Percentiles rank a stretch among this genome's conserved stretches.
Evolutionary conservation across 2,329 filamentous ascomycete genomes (phyloP).

Genomic region (Fusarium piperis): DNA sequence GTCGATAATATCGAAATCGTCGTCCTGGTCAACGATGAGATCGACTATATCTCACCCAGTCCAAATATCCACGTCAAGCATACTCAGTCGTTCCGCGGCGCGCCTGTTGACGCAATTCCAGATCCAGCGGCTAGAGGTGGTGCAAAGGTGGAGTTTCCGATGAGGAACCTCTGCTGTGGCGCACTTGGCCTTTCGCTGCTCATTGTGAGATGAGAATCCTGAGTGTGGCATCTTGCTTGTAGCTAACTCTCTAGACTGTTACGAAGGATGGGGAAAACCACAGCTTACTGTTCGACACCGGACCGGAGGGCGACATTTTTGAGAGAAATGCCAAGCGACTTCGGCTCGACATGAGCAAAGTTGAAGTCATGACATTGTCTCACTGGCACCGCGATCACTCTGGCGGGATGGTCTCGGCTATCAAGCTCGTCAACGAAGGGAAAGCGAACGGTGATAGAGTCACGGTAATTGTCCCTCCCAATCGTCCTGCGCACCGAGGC

Average conservation of each 20-base stretch:
- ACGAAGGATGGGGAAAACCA: constrained; percentile 55
- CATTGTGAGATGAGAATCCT: constrained; percentile 52
- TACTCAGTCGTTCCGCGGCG: constrained; percentile 53
- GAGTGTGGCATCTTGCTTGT: not conserved
- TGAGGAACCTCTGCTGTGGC: constrained; percentile 62
- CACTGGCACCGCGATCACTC: constrained; percentile 67
- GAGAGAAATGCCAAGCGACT: constrained; percentile 57
- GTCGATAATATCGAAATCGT: constrained; percentile 54
- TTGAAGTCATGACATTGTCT: constrained; percentile 60
- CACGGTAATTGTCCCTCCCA: constrained; percentile 61
- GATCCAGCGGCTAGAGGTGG: constrained; percentile 49
- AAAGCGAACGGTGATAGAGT: constrained; percentile 42
- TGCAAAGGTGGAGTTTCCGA: constrained; percentile 55
- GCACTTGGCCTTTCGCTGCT: constrained; percentile 64
- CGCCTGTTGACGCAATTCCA: constrained; percentile 50
- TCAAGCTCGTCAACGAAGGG: constrained; percentile 57
- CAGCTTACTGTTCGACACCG: constrained; percentile 53
- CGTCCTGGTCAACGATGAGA: constrained; percentile 64
- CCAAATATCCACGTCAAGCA: constrained; percentile 55
- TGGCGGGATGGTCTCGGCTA: constrained; percentile 59
- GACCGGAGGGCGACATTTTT: constrained; percentile 62
- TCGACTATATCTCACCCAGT: constrained; percentile 61
- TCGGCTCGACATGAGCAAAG: not conserved
- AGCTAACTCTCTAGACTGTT: constrained; percentile 50
- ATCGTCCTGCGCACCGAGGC: constrained; percentile 50